A percentile compares a stretch with the other conserved stretches of the same genome.
These are phyloP conservation scores for Xylariaceae sp. DNA, from an alignment of 2,329 filamentous ascomycete species.

Conservation along the genomic window DNA sequence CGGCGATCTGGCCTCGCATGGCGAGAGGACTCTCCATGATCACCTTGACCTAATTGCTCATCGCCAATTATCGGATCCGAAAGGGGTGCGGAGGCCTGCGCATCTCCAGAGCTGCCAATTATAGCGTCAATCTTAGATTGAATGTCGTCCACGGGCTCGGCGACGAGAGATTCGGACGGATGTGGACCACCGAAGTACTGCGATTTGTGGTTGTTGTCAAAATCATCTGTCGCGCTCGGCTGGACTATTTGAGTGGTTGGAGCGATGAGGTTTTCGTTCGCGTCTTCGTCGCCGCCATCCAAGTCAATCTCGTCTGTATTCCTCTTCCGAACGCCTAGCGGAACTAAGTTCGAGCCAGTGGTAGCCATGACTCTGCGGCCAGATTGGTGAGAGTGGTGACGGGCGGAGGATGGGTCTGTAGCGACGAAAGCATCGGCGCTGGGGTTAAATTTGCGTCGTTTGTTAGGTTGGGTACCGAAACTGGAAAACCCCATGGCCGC, in stretches of 20 bases:
- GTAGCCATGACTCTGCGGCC: neutral
- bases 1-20: slow-evolving; percentile 30
- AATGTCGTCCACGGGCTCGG: slow-evolving; percentile 13
- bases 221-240: neutral
- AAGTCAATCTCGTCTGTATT: slow-evolving; percentile 45
- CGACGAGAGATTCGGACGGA: slow-evolving; percentile 23
- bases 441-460: slow-evolving; percentile 63
- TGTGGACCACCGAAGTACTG: slow-evolving; percentile 33
- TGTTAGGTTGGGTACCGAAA: slow-evolving; percentile 57
- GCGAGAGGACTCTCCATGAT: slow-evolving; percentile 18
- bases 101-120: slow-evolving; percentile 15
- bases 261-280: slow-evolving; percentile 23
- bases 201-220: slow-evolving; percentile 21
- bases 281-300: slow-evolving; percentile 34
- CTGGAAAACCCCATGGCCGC: slow-evolving; percentile 67
- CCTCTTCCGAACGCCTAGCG: slow-evolving; percentile 35
- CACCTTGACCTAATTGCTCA: slow-evolving; percentile 8
- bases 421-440: slow-evolving; percentile 35
- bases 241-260: neutral
- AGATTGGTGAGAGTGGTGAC: slow-evolving; percentile 21
- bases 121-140: slow-evolving; percentile 29
- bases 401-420: slow-evolving; percentile 19
- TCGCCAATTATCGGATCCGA: slow-evolving; percentile 1
- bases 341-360: slow-evolving; percentile 34
- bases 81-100: slow-evolving; percentile 3